A percentile compares a stretch with the other conserved stretches of the same genome.
Conservation (phyloP, 1,139 yeast genomes). For the Kodamaea plutei region DNA sequence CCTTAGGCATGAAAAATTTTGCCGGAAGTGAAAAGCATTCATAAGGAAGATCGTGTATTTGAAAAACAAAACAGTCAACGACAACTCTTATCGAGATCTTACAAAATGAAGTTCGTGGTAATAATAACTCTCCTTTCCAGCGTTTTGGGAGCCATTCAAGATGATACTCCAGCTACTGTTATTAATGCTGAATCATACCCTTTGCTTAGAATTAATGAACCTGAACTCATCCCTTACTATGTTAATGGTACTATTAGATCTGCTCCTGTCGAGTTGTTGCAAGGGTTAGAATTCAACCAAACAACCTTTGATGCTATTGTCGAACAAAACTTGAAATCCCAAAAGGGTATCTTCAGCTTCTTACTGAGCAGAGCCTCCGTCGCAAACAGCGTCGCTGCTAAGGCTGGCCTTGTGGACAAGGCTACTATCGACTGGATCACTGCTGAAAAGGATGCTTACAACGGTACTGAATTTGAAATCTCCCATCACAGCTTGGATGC, state of each 20-base stretch:
- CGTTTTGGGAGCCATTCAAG: too few species aligned
- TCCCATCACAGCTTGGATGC: slow-evolving; percentile 1
- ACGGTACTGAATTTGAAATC: not conserved
- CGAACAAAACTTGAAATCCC: slow-evolving; percentile 2
- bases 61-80: too few species aligned
- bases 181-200: slow-evolving; percentile 3
- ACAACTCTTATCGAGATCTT: too few species aligned
- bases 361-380: slow-evolving; percentile 2
- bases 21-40: too few species aligned
- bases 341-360: slow-evolving; percentile 3
- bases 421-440: slow-evolving; percentile 4
- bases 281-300: slow-evolving; percentile 3
- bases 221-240: slow-evolving; percentile 2
- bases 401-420: slow-evolving; percentile 4
- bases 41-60: too few species aligned
- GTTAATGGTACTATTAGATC: slow-evolving; percentile 2
- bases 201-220: slow-evolving; percentile 4
- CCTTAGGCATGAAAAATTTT: too few species aligned
- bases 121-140: slow-evolving; percentile 2
- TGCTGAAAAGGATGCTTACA: not conserved
- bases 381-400: slow-evolving; percentile 5
- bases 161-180: too few species aligned
- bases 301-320: slow-evolving; percentile 3
- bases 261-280: slow-evolving; percentile 4
- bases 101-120: slow-evolving; percentile 4